Evolutionary conservation across 1,284 basidiomycete genomes (phyloP).

Genomic region (Ustanciosporium gigantosporum): DNA sequence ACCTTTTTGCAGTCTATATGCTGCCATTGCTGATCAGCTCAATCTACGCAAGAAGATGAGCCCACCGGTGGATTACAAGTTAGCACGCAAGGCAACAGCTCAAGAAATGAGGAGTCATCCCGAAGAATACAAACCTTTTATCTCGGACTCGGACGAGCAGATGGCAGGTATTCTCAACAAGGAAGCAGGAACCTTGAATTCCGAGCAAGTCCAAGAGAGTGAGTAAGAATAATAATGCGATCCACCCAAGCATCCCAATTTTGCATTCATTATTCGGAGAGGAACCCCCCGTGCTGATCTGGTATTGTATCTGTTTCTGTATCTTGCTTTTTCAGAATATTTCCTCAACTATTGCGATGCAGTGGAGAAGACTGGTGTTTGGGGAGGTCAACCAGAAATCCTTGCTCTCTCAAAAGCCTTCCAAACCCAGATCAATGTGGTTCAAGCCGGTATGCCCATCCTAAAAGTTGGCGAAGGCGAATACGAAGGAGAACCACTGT

Average conservation of each 20-base stretch:
- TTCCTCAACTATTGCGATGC: conserved; percentile 78
- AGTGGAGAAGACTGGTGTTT: conserved; percentile 80
- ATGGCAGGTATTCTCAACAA: conserved; percentile 70
- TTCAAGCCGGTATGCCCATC: conserved; percentile 79
- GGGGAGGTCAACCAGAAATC: conserved; percentile 98
- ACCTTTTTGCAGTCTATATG: conserved; percentile 68
- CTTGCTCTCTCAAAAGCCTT: conserved; percentile 84
- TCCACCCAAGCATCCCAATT: too few species aligned
- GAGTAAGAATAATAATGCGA: conserved; percentile 1
- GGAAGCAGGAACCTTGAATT: conserved; percentile 66
- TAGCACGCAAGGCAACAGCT: conserved; percentile 73
- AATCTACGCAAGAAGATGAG: conserved; percentile 28
- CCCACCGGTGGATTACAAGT: conserved; percentile 61
- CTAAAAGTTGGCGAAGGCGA: conserved; percentile 74
- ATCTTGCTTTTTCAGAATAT: conserved; percentile 61
- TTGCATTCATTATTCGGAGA: too few species aligned
- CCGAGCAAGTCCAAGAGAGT: conserved; percentile 64
- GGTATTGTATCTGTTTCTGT: neutral
- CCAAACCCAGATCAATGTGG: conserved; percentile 83
- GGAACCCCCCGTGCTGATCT: too few species aligned
- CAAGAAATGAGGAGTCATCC: conserved; percentile 80
- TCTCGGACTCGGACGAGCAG: conserved; percentile 66
- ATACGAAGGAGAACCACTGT: conserved; percentile 34
- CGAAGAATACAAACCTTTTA: conserved; percentile 91
- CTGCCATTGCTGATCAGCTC: conserved; percentile 82